These are phyloP conservation scores for Penicillium aurantiogriseum DNA, from an alignment of 2,329 filamentous ascomycete genomes.

Conservation along the genomic window DNA sequence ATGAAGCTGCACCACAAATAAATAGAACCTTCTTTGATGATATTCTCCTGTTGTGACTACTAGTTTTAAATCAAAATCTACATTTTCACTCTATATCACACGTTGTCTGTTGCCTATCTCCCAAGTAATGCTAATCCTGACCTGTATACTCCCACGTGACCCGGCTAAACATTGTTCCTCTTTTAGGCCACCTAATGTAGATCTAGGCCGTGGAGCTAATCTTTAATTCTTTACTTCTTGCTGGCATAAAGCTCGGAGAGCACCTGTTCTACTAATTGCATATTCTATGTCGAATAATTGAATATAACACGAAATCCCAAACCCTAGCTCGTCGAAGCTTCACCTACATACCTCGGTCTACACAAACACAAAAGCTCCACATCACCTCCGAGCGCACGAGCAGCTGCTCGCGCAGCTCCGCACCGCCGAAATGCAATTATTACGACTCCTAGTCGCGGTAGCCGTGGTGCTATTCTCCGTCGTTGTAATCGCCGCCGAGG, in stretches of 20 bases:
- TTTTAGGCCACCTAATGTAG: slow-evolving; percentile 13
- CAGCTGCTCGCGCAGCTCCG: slow-evolving; percentile 20
- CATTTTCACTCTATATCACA: neutral
- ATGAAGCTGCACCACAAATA: neutral
- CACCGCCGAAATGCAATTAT: slow-evolving; percentile 33
- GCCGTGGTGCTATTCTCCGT: slow-evolving; percentile 41
- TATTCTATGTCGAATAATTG: neutral
- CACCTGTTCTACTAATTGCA: neutral
- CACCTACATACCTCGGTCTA: neutral
- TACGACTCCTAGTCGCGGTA: slow-evolving; percentile 33
- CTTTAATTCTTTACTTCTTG: neutral
- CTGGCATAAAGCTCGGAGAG: neutral
- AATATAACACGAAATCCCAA: neutral
- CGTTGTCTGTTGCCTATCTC: neutral
- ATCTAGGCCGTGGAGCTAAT: slow-evolving; percentile 9
- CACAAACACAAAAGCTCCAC: neutral
- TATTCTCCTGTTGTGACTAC: neutral
- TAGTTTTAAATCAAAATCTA: neutral
- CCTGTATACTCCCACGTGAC: slow-evolving; percentile 17
- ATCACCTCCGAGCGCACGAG: neutral
- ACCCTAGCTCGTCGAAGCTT: neutral
- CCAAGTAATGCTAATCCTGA: neutral
- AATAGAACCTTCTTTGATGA: neutral
- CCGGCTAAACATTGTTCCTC: slow-evolving; percentile 22
- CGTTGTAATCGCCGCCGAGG: slow-evolving; percentile 42